A percentile compares a stretch with the other conserved stretches of the same genome.
phyloP scores from a whole-genome alignment of 2,329 filamentous ascomycete species.

The Talaromyces marneffei region DNA sequence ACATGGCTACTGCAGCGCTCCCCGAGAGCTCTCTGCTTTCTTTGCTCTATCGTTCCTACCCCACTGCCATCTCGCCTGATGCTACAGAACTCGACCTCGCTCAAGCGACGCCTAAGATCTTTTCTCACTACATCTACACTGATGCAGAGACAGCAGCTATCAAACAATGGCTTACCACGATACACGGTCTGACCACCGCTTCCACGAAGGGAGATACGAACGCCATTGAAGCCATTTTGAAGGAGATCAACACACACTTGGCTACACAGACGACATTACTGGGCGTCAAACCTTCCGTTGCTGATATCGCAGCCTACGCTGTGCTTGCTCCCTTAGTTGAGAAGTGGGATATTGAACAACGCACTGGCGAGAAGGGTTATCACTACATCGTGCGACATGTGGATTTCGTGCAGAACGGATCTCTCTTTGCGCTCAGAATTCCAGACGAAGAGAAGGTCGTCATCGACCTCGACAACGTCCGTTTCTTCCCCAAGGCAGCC shows the following conservation, averaged over 20 bases:
- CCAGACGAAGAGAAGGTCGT: slow-evolving; percentile 67
- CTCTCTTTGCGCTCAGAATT: slow-evolving; percentile 63
- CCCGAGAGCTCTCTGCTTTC: slow-evolving; percentile 40
- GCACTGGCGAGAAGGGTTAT: slow-evolving; percentile 80
- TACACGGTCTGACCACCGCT: slow-evolving; percentile 60
- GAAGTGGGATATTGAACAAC: slow-evolving; percentile 76
- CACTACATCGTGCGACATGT: slow-evolving; percentile 87
- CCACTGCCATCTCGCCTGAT: slow-evolving; percentile 34
- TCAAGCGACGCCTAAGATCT: slow-evolving; percentile 55
- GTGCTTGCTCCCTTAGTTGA: slow-evolving; percentile 70
- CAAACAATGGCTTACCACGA: slow-evolving; percentile 78
- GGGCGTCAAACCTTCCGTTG: slow-evolving; percentile 80
- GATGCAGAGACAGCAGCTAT: slow-evolving; percentile 79
- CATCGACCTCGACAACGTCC: slow-evolving; percentile 72
- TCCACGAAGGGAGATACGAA: slow-evolving; percentile 46
- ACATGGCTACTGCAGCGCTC: slow-evolving; percentile 30
- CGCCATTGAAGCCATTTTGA: slow-evolving; percentile 60
- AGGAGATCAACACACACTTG: slow-evolving; percentile 78
- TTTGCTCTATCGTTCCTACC: slow-evolving; percentile 42
- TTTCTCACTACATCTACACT: slow-evolving; percentile 65
- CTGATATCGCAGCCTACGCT: slow-evolving; percentile 78
- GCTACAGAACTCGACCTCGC: slow-evolving; percentile 40
- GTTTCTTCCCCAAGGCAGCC: slow-evolving; percentile 81
- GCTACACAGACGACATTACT: slow-evolving; percentile 83
- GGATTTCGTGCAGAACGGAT: slow-evolving; percentile 91